Conservation (phyloP, 352 stramenopile species). For the Nothophytophthora sp. region DNA sequence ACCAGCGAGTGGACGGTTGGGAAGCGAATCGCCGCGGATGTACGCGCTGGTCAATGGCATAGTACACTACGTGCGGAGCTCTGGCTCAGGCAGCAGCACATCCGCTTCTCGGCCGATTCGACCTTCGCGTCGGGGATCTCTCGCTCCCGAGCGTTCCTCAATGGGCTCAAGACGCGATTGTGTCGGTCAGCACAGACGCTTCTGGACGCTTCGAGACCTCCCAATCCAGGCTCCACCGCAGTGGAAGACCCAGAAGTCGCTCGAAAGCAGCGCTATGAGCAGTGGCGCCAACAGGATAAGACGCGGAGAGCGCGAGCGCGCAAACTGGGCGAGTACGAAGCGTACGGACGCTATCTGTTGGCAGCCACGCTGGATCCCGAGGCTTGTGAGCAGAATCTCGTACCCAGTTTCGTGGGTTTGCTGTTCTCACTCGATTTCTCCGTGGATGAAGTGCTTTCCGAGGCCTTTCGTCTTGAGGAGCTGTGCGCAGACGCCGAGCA, state of each 20-base stretch:
- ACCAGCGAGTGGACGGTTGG: slow-evolving; percentile 43
- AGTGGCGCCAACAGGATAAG: slow-evolving; percentile 9
- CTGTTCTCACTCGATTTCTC: slow-evolving; percentile 54
- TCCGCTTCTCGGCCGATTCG: slow-evolving; percentile 53
- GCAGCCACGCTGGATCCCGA: slow-evolving; percentile 52
- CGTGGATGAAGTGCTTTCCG: slow-evolving; percentile 28
- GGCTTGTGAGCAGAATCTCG: slow-evolving; percentile 36
- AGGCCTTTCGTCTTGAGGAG: slow-evolving; percentile 41
- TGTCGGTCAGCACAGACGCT: slow-evolving; percentile 12
- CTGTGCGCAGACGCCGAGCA: slow-evolving; percentile 35
- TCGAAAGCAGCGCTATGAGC: slow-evolving; percentile 1
- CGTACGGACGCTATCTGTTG: slow-evolving; percentile 51
- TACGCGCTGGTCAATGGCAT: slow-evolving; percentile 46
- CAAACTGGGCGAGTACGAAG: slow-evolving; percentile 39
- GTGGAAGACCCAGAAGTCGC: neutral
- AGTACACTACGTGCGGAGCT: slow-evolving; percentile 58
- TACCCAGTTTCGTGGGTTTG: slow-evolving; percentile 62
- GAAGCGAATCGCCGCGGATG: slow-evolving; percentile 33
- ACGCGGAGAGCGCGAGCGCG: neutral
- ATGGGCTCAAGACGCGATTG: slow-evolving; percentile 55
- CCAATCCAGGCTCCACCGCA: neutral
- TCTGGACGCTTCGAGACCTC: neutral
- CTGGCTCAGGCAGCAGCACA: slow-evolving; percentile 54
- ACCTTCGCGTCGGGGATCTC: slow-evolving; percentile 39
- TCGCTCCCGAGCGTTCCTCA: slow-evolving; percentile 54